These are phyloP conservation scores for Dactylellina drechsleri DNA, from an alignment of 2,329 filamentous ascomycete genomes.

Conservation along the genomic window DNA sequence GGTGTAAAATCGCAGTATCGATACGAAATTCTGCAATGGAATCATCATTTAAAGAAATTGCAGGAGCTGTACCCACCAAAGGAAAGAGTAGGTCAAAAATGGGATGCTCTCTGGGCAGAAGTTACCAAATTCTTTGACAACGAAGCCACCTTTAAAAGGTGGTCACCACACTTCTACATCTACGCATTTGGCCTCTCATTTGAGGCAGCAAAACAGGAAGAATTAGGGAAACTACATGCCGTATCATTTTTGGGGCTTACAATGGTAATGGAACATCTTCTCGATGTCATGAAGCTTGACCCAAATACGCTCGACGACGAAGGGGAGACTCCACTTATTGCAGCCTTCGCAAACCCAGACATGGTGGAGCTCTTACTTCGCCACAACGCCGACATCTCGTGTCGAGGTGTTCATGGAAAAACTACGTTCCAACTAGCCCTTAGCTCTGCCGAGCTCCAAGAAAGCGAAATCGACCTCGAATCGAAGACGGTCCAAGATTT, in stretches of 20 bases:
- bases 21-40: slow-evolving; percentile 40
- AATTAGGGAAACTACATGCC: slow-evolving; percentile 17
- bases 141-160: slow-evolving; percentile 33
- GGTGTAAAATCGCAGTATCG: slow-evolving; percentile 12
- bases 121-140: slow-evolving; percentile 27
- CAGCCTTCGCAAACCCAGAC: slow-evolving; percentile 18
- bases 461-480: slow-evolving; percentile 39
- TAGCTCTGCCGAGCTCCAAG: slow-evolving; percentile 16
- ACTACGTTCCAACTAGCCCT: slow-evolving; percentile 24
- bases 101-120: slow-evolving; percentile 37
- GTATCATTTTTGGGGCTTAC: slow-evolving; percentile 27
- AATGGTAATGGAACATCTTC: slow-evolving; percentile 37
- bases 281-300: slow-evolving; percentile 21
- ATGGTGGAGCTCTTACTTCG: slow-evolving; percentile 36
- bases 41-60: slow-evolving; percentile 35
- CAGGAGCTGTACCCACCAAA: slow-evolving; percentile 28
- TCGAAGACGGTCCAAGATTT: slow-evolving; percentile 11
- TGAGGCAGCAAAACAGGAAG: not conserved
- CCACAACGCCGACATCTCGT: slow-evolving; percentile 25
- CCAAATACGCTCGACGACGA: slow-evolving; percentile 21
- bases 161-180: slow-evolving; percentile 29
- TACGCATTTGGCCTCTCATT: not conserved
- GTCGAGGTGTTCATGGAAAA: slow-evolving; percentile 7
- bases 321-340: slow-evolving; percentile 25
- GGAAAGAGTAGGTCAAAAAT: slow-evolving; percentile 40